Evolutionary conservation across 345 rosid genomes (phyloP).

Genomic region (Adansonia digitata): DNA sequence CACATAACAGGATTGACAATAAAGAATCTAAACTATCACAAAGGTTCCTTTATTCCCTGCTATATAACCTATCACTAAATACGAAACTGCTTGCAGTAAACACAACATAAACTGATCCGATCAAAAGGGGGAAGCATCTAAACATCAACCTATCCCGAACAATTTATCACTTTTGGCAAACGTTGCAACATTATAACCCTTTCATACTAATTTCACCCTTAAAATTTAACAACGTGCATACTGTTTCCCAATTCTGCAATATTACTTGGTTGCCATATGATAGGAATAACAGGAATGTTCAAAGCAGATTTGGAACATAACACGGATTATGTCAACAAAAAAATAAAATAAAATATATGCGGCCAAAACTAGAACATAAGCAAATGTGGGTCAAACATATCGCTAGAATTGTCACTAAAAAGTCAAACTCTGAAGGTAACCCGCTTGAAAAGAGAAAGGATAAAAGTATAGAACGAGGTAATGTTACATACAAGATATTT

Average conservation of each 20-base stretch:
- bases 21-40: not conserved
- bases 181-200: not conserved
- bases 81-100: not conserved
- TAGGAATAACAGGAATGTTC: not conserved
- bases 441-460: not conserved
- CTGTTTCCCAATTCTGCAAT: not conserved
- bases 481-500: not conserved
- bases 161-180: not conserved
- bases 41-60: not conserved
- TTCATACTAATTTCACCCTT: not conserved
- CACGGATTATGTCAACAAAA: not conserved
- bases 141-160: not conserved
- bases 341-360: not conserved
- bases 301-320: not conserved
- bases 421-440: not conserved
- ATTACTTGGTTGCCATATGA: not conserved
- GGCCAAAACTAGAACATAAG: not conserved
- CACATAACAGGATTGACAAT: constrained; percentile 14
- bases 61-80: not conserved
- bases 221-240: not conserved
- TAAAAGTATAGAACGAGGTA: not conserved
- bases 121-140: not conserved
- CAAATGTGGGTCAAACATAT: not conserved
- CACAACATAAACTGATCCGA: not conserved
- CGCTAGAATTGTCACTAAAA: not conserved